Percentiles rank a stretch among this genome's conserved stretches.
Conservation (phyloP, 2,329 filamentous ascomycete species). For the Xylariaceae sp. region DNA sequence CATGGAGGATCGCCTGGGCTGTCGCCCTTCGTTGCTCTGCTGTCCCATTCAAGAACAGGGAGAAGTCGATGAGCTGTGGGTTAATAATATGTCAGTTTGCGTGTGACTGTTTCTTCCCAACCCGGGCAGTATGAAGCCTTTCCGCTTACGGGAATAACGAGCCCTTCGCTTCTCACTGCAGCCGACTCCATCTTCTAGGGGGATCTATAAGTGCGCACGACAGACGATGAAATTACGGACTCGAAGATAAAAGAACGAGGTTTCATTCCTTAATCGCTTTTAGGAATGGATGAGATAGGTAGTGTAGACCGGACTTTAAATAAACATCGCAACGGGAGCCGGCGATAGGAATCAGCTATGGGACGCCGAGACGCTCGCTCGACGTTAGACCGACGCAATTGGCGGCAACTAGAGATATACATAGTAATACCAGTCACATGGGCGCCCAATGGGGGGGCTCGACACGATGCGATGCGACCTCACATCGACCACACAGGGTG, state of each 20-base stretch:
- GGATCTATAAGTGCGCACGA: too few relatives aligned
- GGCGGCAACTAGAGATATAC: not conserved
- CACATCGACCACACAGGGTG: conserved; percentile 9
- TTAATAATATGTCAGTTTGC: conserved; percentile 11
- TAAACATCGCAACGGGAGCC: too few relatives aligned
- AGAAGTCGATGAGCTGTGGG: conserved; percentile 71
- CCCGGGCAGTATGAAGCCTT: not conserved
- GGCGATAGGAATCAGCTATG: too few relatives aligned
- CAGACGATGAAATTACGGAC: too few relatives aligned
- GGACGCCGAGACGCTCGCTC: not conserved
- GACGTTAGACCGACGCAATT: not conserved
- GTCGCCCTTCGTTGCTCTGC: conserved; percentile 57
- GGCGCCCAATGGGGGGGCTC: not conserved
- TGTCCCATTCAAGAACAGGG: conserved; percentile 62
- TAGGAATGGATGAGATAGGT: too few relatives aligned
- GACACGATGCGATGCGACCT: conserved; percentile 1
- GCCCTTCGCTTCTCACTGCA: conserved; percentile 49
- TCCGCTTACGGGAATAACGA: conserved; percentile 50
- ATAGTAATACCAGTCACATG: not conserved
- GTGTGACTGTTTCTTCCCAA: not conserved
- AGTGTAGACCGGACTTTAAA: too few relatives aligned
- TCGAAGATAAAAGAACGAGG: too few relatives aligned
- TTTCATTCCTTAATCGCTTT: too few relatives aligned
- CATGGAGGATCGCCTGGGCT: conserved; percentile 68
- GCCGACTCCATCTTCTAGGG: conserved; percentile 35